These are phyloP conservation scores for Ceratocystis ficicola DNA, from an alignment of 2,329 filamentous ascomycete species.

Conservation along the genomic window DNA sequence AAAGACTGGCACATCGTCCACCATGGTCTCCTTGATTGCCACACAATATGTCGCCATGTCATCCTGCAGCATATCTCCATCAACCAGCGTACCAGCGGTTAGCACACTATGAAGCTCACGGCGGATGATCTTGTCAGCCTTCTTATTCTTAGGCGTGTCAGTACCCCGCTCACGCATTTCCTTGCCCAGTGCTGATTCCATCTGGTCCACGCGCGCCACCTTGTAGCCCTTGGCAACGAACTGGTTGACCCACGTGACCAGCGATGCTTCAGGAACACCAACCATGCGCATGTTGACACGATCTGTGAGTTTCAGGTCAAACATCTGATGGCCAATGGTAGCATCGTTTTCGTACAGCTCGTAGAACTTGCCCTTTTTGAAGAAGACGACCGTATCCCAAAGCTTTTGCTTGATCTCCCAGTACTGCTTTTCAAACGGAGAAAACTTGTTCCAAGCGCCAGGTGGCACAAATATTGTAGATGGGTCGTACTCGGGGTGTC, in stretches of 20 bases:
- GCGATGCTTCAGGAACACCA: slow-evolving; percentile 84
- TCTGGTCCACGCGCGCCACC: slow-evolving; percentile 90
- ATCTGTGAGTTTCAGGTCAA: slow-evolving; percentile 94
- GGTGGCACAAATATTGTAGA: slow-evolving; percentile 84
- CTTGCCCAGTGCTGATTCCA: slow-evolving; percentile 88
- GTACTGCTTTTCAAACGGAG: slow-evolving; percentile 93
- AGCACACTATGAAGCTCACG: slow-evolving; percentile 84
- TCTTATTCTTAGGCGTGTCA: slow-evolving; percentile 46
- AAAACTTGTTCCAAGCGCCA: slow-evolving; percentile 67
- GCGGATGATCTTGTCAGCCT: slow-evolving; percentile 85
- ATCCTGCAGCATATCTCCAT: slow-evolving; percentile 92
- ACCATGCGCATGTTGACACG: slow-evolving; percentile 99
- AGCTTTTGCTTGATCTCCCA: slow-evolving; percentile 99
- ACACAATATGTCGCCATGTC: slow-evolving; percentile 96
- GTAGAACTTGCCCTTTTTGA: slow-evolving; percentile 99
- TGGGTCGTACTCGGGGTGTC: slow-evolving; percentile 81
- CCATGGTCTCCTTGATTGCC: slow-evolving; percentile 73
- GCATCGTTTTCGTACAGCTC: slow-evolving; percentile 97
- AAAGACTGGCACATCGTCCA: slow-evolving; percentile 67
- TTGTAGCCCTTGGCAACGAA: slow-evolving; percentile 98
- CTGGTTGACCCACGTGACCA: slow-evolving; percentile 96
- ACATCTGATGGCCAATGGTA: slow-evolving; percentile 88
- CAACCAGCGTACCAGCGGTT: slow-evolving; percentile 84
- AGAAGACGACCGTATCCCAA: slow-evolving; percentile 96
- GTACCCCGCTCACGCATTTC: slow-evolving; percentile 93